Conservation (phyloP, 2,329 filamentous ascomycete species). For the Fusarium penzigii region DNA sequence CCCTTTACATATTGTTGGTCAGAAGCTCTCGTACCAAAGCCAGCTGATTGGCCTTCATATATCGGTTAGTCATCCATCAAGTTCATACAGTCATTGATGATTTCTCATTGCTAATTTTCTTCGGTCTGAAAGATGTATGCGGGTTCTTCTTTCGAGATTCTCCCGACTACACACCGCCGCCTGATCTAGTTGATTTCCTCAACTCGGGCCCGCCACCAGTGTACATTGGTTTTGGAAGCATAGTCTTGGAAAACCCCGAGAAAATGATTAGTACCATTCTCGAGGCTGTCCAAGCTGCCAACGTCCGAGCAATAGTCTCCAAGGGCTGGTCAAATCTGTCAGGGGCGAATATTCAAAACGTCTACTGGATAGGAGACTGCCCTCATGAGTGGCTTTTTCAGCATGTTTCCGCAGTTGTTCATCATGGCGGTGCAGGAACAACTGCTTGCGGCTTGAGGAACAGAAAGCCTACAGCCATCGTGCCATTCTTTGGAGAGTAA, state of each 20-base stretch:
- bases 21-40: constrained; percentile 65
- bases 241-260: constrained; percentile 70
- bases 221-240: constrained; percentile 74
- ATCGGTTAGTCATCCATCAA: constrained; percentile 46
- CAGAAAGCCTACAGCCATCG: constrained; percentile 74
- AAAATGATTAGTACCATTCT: constrained; percentile 67
- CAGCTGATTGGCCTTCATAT: constrained; percentile 62
- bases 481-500: constrained; percentile 78
- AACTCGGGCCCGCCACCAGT: constrained; percentile 58
- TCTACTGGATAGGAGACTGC: constrained; percentile 69
- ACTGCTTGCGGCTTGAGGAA: constrained; percentile 77
- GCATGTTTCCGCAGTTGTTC: constrained; percentile 75
- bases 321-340: constrained; percentile 73
- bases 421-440: constrained; percentile 84
- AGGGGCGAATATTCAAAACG: constrained; percentile 55
- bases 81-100: neutral
- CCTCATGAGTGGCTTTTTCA: constrained; percentile 85
- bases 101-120: neutral
- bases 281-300: constrained; percentile 60
- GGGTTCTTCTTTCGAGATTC: constrained; percentile 66
- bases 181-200: constrained; percentile 57
- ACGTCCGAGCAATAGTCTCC: constrained; percentile 66
- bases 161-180: constrained; percentile 54
- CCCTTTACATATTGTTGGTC: constrained; percentile 83
- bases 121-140: constrained; percentile 39